Evolutionary conservation across 192 early-diverging fungal genomes (phyloP).

Genomic region (Backusella mclennaniae): DNA sequence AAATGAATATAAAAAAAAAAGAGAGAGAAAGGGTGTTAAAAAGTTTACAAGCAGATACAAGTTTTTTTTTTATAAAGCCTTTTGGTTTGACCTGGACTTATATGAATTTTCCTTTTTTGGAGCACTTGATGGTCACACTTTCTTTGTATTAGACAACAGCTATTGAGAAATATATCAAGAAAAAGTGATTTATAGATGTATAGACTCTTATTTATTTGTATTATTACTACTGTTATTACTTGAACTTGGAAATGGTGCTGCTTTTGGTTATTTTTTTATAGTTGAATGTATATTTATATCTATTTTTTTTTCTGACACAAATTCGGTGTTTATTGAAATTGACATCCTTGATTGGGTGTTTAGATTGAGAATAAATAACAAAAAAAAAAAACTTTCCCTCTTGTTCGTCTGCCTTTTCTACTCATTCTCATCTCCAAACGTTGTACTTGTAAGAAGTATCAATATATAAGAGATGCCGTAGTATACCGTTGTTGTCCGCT

Average conservation of each 20-base stretch:
- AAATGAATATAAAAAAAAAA: neutral
- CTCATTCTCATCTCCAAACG: neutral
- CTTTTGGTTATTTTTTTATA: neutral
- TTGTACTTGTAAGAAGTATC: neutral
- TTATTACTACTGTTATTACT: neutral
- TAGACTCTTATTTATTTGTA: neutral
- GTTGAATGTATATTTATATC: neutral
- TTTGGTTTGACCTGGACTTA: neutral
- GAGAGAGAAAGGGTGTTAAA: neutral
- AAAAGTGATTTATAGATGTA: neutral
- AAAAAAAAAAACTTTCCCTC: neutral
- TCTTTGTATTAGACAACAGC: neutral
- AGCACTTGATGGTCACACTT: neutral
- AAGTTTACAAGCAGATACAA: neutral
- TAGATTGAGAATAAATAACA: neutral
- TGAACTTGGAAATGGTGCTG: neutral
- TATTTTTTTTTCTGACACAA: neutral
- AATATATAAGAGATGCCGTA: no score
- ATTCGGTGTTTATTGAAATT: neutral
- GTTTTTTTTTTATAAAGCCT: neutral
- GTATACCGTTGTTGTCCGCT: neutral
- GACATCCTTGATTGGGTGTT: neutral
- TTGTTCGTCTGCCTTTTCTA: neutral
- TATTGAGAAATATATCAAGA: neutral
- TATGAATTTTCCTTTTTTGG: neutral